Evolutionary conservation across 257 asterid species (phyloP).

Genomic region (Salvia hispanica): DNA sequence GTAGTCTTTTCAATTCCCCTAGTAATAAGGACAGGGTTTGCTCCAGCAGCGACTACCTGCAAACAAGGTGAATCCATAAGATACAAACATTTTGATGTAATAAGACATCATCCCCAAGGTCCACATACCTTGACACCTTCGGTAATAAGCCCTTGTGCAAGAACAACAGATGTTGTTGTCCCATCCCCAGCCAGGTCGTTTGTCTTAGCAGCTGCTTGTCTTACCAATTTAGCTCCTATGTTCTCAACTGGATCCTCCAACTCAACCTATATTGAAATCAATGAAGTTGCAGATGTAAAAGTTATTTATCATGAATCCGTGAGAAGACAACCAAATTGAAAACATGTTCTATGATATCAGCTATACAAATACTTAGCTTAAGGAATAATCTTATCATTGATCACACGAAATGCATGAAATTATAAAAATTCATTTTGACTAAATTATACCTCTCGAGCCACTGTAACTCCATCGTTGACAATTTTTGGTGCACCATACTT

Average conservation of each 20-base stretch:
- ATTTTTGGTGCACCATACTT: constrained; percentile 96
- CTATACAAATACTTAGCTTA: no score
- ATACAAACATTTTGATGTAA: background rate
- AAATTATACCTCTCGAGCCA: constrained; percentile 75
- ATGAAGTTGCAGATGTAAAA: background rate
- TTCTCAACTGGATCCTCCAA: constrained; percentile 97
- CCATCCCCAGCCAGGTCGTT: constrained; percentile 99
- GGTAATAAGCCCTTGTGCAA: constrained; percentile 93
- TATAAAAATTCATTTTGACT: background rate
- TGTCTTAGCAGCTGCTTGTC: constrained; percentile 98
- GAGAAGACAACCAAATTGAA: background rate
- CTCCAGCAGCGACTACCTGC: constrained; percentile 98
- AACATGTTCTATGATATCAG: background rate
- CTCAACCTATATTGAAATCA: constrained; percentile 64
- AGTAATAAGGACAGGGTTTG: constrained; percentile 90
- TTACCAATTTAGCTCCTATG: constrained; percentile 92
- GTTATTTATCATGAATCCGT: background rate
- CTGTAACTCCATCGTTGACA: constrained; percentile 97
- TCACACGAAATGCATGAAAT: background rate
- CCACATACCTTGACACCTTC: constrained; percentile 92
- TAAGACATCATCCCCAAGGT: background rate
- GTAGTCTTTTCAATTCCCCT: constrained; percentile 95
- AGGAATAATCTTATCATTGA: background rate
- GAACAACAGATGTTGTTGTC: constrained; percentile 95
- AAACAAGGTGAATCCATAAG: constrained; percentile 3